Base-by-base conservation (phyloP, 768 basidiomycete species). In the Amanita exitialis region DNA sequence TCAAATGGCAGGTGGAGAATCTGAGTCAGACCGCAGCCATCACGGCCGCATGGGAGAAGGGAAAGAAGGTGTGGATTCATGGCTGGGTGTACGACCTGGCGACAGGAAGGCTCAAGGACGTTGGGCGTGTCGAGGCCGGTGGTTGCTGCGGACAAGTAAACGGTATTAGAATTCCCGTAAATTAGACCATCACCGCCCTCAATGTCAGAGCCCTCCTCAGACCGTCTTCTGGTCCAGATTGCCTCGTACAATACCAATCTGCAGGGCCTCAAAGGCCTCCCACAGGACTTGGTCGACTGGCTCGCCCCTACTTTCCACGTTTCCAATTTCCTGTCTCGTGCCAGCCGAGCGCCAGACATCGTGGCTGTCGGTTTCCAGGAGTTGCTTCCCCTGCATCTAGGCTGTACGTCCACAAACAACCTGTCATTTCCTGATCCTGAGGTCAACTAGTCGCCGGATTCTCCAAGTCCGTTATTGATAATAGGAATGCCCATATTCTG, bases 331-430 rank as follows among this genome's bases (percentile, higher is more conserved):
- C 79, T 90, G 28, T 73, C 83, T 30, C 76, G 73, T 47, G 70
- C 78, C 60, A 66, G 67, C 49, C 70, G 80, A 52, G 79, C 88
- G 4, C 90, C 93, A 36, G 91, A 93, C 62, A 78, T 94, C 28
- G 77, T 95, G 37, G 93, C 84, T 5, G 86, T 97, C 47, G 91
- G 90, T 2, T 93, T 96, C 57, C 95, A 98, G 64, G 95, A 98
- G 64, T 73, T 96, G 21, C 73, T 95, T 10, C 93, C 92, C 5
- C 73, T 98, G 2, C 89, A 94, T 62, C 80, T 92, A 36, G 86
- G 88, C 54, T 75, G 87, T 91, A 66, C 58, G 86, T 80, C 48
- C n/a, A 39, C 28, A 51, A 25, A 47, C n/a, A 16, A 39, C 52
- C 15, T 27, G 12, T 15, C 34, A n/a, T 34, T 18, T 47, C 21